These are phyloP conservation scores for Plasmodiophora brassicae DNA, from an alignment of 208 protist species.

Conservation along the genomic window DNA sequence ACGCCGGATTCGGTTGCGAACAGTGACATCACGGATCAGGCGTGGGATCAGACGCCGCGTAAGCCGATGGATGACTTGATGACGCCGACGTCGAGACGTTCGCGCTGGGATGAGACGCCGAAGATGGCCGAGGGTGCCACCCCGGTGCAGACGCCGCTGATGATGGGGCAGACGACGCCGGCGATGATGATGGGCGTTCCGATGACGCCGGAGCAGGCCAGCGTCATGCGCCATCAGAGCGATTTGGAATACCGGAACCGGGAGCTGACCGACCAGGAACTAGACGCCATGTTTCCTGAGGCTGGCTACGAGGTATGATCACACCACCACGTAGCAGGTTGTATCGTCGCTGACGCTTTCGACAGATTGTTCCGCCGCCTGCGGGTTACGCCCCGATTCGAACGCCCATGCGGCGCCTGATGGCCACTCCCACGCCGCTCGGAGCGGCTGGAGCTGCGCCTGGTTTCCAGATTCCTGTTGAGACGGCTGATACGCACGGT, in stretches of 20 bases:
- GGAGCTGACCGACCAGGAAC: conserved; percentile 74
- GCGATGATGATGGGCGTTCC: background rate
- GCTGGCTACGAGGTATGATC: conserved; percentile 64
- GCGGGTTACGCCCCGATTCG: conserved; percentile 67
- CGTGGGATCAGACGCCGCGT: background rate
- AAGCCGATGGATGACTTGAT: background rate
- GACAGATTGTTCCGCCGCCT: conserved; percentile 69
- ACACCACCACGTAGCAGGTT: background rate
- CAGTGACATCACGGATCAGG: background rate
- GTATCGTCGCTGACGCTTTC: no score
- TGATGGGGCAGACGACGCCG: background rate
- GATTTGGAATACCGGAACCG: conserved; percentile 77
- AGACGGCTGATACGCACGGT: background rate
- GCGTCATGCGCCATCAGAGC: conserved; percentile 53
- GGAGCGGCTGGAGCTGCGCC: background rate
- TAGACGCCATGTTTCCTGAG: conserved; percentile 71
- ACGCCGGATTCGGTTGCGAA: background rate
- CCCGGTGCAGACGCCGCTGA: background rate
- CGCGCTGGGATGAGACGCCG: conserved; percentile 69
- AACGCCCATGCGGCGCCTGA: conserved; percentile 70
- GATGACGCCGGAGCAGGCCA: conserved; percentile 59
- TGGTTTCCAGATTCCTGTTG: conserved; percentile 27
- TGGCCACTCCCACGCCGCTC: conserved; percentile 64
- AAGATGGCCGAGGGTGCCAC: background rate
- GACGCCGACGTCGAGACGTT: conserved; percentile 39